Conservation (phyloP, 768 basidiomycete species). For the Pulveroboletus sp. region DNA sequence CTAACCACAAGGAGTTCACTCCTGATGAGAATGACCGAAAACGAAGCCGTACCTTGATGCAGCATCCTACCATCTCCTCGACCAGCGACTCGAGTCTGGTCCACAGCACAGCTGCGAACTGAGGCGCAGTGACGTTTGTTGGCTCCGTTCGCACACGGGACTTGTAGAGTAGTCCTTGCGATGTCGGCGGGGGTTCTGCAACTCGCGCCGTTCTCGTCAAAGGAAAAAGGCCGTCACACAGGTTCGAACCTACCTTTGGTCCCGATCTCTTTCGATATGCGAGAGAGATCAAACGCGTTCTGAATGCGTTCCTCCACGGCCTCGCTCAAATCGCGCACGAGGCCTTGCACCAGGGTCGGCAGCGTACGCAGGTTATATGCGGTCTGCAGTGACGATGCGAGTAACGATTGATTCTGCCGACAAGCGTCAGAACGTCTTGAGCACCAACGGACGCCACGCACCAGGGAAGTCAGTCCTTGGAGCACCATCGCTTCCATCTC, state of each 20-base stretch:
- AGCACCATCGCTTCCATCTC: constrained; percentile 94
- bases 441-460: constrained; percentile 35
- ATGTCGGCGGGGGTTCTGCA: constrained; percentile 21
- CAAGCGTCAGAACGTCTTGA: neutral
- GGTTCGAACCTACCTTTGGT: constrained; percentile 57
- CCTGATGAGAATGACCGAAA: no score
- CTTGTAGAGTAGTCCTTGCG: constrained; percentile 59
- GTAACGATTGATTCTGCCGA: constrained; percentile 77
- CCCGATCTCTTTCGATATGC: constrained; percentile 82
- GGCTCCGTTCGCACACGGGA: constrained; percentile 89
- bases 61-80: constrained; percentile 82
- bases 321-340: constrained; percentile 76
- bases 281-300: constrained; percentile 78
- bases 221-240: neutral
- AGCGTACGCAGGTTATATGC: constrained; percentile 89
- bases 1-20: constrained; percentile 34
- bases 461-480: constrained; percentile 70
- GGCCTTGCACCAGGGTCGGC: constrained; percentile 74
- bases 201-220: neutral
- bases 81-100: constrained; percentile 72
- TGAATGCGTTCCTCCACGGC: constrained; percentile 80
- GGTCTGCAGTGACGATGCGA: constrained; percentile 93
- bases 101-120: constrained; percentile 63
- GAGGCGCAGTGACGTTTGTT: constrained; percentile 80
- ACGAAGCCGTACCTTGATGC: constrained; percentile 66